Evolutionary conservation across 768 basidiomycete species (phyloP), one percentile per base, ranked within the genome.

Genomic region (Russula compacta): DNA sequence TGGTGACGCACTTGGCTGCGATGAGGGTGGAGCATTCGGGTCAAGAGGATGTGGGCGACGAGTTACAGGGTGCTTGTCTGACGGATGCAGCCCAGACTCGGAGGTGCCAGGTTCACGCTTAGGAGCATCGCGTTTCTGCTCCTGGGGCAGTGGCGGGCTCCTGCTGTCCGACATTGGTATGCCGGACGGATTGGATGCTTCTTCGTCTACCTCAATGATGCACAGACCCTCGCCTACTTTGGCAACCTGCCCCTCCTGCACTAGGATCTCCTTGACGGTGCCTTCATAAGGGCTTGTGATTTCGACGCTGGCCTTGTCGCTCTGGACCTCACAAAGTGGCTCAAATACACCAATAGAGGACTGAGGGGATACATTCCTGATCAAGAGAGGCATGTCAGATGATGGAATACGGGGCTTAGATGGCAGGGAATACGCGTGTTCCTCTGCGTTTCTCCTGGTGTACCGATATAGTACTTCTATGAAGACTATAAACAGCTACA

Each of bases 291-390:
- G 92, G 59, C 86, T 87, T 3, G 92, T 94, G 58, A 95, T 92
- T 72, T 94, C 92, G 29, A 94, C 91, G 71, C 84, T 87, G 1
- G 90, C 91, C 71, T 93, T 93, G 80, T 93, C 91, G 64, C 85
- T 87, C 74, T 92, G 90, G 3, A 93, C 90, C 63, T 93, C 91
- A 68, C 89, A 91, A 5, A 92, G 75, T 17, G 78, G 72, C 51
- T 89, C 87, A 67, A 94, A 94, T 12, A 81, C 77, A 57, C 81
- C 76, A 0, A 94, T 73, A 0, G 69, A 66, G 15, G 77, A 72
- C 12, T 71, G 68, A 1, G 82, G 79, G 66, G 82, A 77, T 52
- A 91, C 80, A 56, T 73, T 83, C 91, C 90, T 92, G 65, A 47
- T n/a, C 14, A 15, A 12, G 43, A 35, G 17, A 1, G 33, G 8